Conservation (phyloP, 179 eudicot genomes). For the Beta macrorhiza region DNA sequence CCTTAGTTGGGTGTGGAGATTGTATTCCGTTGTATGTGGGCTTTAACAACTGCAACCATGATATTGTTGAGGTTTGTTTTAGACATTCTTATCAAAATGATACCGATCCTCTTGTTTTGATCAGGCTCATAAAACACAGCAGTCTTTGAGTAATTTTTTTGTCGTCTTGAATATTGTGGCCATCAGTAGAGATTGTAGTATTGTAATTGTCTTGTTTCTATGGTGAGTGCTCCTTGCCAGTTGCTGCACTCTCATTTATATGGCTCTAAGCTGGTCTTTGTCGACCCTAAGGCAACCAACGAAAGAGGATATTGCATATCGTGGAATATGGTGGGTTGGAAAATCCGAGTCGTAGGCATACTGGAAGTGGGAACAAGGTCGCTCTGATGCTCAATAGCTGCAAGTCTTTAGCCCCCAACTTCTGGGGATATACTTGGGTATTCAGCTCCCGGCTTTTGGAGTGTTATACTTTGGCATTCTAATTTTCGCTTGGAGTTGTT, state of each 20-base stretch:
- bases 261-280: neutral
- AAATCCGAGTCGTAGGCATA: too few species aligned
- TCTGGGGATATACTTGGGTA: too few species aligned
- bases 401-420: too few species aligned
- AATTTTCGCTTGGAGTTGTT: too few species aligned
- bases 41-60: neutral
- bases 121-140: too few species aligned
- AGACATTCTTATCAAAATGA: neutral
- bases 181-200: neutral
- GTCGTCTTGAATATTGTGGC: neutral
- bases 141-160: neutral
- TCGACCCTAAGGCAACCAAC: neutral
- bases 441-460: too few species aligned
- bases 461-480: too few species aligned
- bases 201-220: neutral
- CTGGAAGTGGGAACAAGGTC: too few species aligned
- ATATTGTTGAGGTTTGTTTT: neutral
- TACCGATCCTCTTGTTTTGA: too few species aligned
- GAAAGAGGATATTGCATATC: neutral
- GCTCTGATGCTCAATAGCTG: too few species aligned
- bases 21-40: neutral
- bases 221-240: neutral
- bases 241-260: neutral
- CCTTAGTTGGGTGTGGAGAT: neutral
- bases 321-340: too few species aligned